Conservation (phyloP, 2,329 filamentous ascomycete species). For the Fusarium chaquense region DNA sequence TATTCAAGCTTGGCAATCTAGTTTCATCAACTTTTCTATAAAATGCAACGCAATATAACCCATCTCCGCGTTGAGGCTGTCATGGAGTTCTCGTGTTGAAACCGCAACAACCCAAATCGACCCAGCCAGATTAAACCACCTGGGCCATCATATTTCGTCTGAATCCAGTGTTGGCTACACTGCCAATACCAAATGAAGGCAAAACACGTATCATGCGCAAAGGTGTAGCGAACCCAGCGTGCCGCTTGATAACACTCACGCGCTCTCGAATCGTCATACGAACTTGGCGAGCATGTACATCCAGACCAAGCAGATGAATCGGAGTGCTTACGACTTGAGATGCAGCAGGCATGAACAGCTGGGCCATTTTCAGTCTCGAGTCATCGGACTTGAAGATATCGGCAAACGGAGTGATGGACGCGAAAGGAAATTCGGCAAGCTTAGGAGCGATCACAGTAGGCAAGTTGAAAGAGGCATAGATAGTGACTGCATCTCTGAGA, state of each 20-base stretch:
- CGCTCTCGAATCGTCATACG: slow-evolving; percentile 37
- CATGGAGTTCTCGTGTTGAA: slow-evolving; percentile 36
- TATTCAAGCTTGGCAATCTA: background rate
- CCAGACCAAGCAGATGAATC: slow-evolving; percentile 43
- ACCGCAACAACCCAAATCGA: slow-evolving; percentile 6
- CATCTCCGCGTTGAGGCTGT: slow-evolving; percentile 35
- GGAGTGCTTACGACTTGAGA: slow-evolving; percentile 44
- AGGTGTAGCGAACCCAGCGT: slow-evolving; percentile 39
- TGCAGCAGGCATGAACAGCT: slow-evolving; percentile 41
- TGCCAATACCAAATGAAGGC: slow-evolving; percentile 43
- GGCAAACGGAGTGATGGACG: slow-evolving; percentile 32
- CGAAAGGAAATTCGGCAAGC: slow-evolving; percentile 39
- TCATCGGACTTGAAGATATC: slow-evolving; percentile 41
- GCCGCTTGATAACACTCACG: slow-evolving; percentile 22
- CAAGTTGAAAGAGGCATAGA: slow-evolving; percentile 46
- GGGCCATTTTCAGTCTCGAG: slow-evolving; percentile 42
- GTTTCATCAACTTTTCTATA: background rate
- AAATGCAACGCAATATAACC: slow-evolving; percentile 1
- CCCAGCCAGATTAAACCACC: slow-evolving; percentile 15
- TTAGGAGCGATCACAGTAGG: slow-evolving; percentile 43
- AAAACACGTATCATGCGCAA: slow-evolving; percentile 42
- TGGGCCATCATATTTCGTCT: slow-evolving; percentile 37
- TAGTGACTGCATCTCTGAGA: slow-evolving; percentile 42
- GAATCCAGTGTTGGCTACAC: slow-evolving; percentile 44
- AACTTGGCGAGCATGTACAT: slow-evolving; percentile 35